Evolutionary conservation across 2,329 filamentous ascomycete species (phyloP).

Genomic region (Acephala macrosclerotiorum): DNA sequence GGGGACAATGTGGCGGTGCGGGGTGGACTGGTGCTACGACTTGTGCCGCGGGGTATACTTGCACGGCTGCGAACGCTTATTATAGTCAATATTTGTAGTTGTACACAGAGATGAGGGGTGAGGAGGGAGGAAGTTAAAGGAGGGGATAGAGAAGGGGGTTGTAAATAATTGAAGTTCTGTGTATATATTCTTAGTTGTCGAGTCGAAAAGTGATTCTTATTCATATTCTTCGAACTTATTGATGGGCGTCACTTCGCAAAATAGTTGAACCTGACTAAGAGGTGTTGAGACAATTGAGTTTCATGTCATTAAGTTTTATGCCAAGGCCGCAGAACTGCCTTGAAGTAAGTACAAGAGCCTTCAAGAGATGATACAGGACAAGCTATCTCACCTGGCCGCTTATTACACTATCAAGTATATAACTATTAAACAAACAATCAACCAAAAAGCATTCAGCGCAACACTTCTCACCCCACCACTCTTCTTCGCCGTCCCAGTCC

Average conservation of each 20-base stretch:
- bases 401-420: background rate
- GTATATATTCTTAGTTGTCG: constrained; percentile 7
- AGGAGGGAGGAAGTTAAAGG: background rate
- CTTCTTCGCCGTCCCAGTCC: constrained; percentile 2
- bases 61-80: constrained; percentile 19
- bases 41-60: constrained; percentile 21
- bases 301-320: too few relatives aligned
- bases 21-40: constrained; percentile 20
- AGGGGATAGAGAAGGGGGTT: background rate
- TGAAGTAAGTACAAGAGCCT: too few relatives aligned
- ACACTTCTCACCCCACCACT: constrained; percentile 3
- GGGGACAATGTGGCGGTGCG: constrained; percentile 28
- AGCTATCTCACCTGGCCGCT: too few relatives aligned
- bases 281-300: too few relatives aligned
- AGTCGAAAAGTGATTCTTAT: background rate
- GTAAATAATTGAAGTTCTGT: background rate
- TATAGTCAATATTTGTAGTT: constrained; percentile 30
- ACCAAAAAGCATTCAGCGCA: background rate
- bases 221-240: background rate
- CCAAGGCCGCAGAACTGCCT: too few relatives aligned
- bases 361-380: too few relatives aligned
- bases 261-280: too few relatives aligned
- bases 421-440: background rate
- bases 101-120: too few relatives aligned
- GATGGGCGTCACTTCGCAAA: too few relatives aligned